Evolutionary conservation across 352 stramenopile species (phyloP).

Genomic region (Lagenidium giganteum): DNA sequence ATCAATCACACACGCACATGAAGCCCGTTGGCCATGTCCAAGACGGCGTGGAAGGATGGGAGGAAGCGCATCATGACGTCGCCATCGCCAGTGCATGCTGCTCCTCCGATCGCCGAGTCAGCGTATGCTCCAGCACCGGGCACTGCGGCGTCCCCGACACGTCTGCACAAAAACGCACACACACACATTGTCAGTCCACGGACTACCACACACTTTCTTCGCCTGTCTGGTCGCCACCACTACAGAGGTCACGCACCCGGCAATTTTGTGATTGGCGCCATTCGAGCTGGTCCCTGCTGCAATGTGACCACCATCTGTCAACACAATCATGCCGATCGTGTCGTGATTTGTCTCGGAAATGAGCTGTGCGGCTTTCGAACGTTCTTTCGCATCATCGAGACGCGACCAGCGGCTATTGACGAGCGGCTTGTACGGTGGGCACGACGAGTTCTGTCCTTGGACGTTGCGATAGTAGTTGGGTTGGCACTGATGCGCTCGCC

Average conservation of each 20-base stretch:
- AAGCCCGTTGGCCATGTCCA: slow-evolving; percentile 69
- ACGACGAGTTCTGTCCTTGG: slow-evolving; percentile 53
- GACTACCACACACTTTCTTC: neutral
- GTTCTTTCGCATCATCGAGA: slow-evolving; percentile 2
- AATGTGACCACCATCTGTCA: slow-evolving; percentile 57
- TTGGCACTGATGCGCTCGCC: slow-evolving; percentile 66
- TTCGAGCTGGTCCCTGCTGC: slow-evolving; percentile 86
- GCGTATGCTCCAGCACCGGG: slow-evolving; percentile 85
- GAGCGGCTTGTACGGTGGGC: slow-evolving; percentile 69
- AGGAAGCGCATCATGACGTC: slow-evolving; percentile 92
- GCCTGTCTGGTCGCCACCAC: neutral
- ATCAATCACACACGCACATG: slow-evolving; percentile 40
- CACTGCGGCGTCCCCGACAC: slow-evolving; percentile 83
- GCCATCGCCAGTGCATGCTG: slow-evolving; percentile 84
- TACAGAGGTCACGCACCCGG: slow-evolving; percentile 68
- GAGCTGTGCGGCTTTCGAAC: slow-evolving; percentile 22
- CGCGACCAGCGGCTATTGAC: neutral
- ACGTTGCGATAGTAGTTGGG: slow-evolving; percentile 90
- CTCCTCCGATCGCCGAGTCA: slow-evolving; percentile 71
- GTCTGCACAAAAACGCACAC: slow-evolving; percentile 24
- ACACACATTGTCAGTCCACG: neutral
- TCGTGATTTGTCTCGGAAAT: slow-evolving; percentile 80
- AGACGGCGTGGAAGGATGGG: slow-evolving; percentile 76
- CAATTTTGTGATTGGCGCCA: slow-evolving; percentile 86
- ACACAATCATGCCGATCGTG: slow-evolving; percentile 87